Base-by-base conservation (phyloP, 2,329 filamentous ascomycete genomes). In the Neofusicoccum cordaticola region DNA sequence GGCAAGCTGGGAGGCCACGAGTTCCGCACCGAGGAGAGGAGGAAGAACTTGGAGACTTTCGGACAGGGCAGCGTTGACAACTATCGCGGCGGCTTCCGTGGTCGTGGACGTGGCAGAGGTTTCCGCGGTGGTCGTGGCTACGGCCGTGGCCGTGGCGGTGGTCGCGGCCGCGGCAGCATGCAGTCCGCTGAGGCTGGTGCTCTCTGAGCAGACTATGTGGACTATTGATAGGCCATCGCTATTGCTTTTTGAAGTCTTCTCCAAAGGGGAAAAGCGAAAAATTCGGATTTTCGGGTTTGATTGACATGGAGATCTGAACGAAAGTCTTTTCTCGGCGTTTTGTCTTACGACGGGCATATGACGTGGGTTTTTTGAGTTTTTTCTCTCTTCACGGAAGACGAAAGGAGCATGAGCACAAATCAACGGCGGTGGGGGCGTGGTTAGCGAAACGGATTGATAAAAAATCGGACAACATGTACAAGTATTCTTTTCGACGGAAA, bases 21-120 rank as follows among this genome's bases (percentile, higher is more conserved):
- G 76, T 96, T 95, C 88, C 88, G 95, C 62, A 90, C 88, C 44
- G 93, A 98, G 77, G 95, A 98, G 76, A 91, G 96, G 75, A 92
- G 90, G 77, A 93, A 92, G 81, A 71, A 98, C 75, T 91, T 99
- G 74, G 95, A 99, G 80, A 99, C 95, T 0, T 99, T 99, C 70
- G 95, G 95, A 8, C 93, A 98, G 77, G 93, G 93, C 62, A 97
- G 93, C 70, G 93, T 99, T 22, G 95, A 99, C 71, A 89, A 88
- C 15, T 90, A 87, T 75, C 86, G 90, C 67, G 87, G 88, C 62
- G 89, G 91, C 68, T 95, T 88, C 78, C 89, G 93, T 60, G 91
- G 92, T 35, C 86, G 92, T 48, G 91, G 91, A 22, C 86, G 90
- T 56, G 88, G 90, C 31, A 80, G 84, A 61, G 84, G 84, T 39